Evolutionary conservation across 2,329 filamentous ascomycete genomes (phyloP).

Genomic region (Massarina eburnea): DNA sequence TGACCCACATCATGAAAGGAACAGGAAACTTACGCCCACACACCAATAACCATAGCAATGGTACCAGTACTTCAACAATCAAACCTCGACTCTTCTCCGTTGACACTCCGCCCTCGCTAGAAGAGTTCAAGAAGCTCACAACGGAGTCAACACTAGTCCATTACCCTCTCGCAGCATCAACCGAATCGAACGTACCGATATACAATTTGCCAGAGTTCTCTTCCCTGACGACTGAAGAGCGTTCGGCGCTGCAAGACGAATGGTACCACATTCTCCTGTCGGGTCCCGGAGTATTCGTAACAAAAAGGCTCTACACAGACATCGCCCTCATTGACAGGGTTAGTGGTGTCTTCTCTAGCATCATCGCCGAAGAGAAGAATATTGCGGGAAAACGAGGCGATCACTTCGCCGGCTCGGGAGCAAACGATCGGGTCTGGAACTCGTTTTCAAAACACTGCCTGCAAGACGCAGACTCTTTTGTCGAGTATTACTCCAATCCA

Average conservation of each 20-base stretch:
- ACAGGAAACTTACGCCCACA: background rate
- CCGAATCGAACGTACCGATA: slow-evolving; percentile 58
- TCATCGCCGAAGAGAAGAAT: slow-evolving; percentile 55
- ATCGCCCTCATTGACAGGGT: slow-evolving; percentile 31
- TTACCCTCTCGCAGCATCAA: slow-evolving; percentile 53
- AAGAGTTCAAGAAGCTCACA: slow-evolving; percentile 50
- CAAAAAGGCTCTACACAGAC: slow-evolving; percentile 55
- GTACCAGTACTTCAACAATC: slow-evolving; percentile 10
- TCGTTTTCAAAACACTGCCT: slow-evolving; percentile 64
- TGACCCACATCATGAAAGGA: background rate
- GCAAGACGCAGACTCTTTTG: slow-evolving; percentile 55
- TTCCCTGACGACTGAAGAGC: slow-evolving; percentile 29
- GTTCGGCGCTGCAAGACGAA: slow-evolving; percentile 58
- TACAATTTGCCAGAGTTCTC: slow-evolving; percentile 52
- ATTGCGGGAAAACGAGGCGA: slow-evolving; percentile 52
- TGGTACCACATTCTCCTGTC: slow-evolving; percentile 60
- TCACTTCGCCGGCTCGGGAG: slow-evolving; percentile 60
- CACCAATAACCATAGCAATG: slow-evolving; percentile 6
- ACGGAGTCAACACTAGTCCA: slow-evolving; percentile 38
- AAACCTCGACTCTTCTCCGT: slow-evolving; percentile 30
- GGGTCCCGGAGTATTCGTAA: slow-evolving; percentile 63
- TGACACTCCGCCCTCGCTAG: slow-evolving; percentile 41
- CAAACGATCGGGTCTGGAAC: slow-evolving; percentile 67
- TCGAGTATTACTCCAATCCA: slow-evolving; percentile 62
- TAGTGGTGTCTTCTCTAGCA: slow-evolving; percentile 20